Evolutionary conservation across 2,329 filamentous ascomycete genomes (phyloP).

Genomic region (Aureobasidium sp.): DNA sequence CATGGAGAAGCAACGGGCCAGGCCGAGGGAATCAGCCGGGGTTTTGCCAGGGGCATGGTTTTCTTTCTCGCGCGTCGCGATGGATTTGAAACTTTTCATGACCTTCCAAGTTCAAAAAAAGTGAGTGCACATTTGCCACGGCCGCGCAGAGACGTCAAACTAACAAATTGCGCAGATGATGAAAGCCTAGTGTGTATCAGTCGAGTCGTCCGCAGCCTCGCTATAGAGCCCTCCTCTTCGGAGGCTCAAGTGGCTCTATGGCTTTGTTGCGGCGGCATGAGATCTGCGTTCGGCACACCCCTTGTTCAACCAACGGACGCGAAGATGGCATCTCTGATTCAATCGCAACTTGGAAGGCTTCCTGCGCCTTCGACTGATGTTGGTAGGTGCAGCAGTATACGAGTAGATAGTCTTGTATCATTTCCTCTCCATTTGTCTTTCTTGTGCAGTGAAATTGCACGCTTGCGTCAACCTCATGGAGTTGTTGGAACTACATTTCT

Average conservation of each 20-base stretch:
- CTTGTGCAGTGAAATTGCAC: background rate
- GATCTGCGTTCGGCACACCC: conserved; percentile 99
- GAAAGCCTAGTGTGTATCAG: conserved; percentile 96
- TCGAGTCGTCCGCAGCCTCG: conserved; percentile 70
- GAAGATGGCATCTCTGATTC: conserved; percentile 94
- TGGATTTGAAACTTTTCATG: conserved; percentile 54
- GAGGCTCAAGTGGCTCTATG: conserved; percentile 83
- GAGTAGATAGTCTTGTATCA: background rate
- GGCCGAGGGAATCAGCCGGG: background rate
- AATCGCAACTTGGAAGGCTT: conserved; percentile 44
- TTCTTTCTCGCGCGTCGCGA: conserved; percentile 22
- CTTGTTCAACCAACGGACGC: conserved; percentile 98
- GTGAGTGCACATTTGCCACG: conserved; percentile 53
- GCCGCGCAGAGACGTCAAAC: conserved; percentile 22
- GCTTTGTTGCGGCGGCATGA: conserved; percentile 68
- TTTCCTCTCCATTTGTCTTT: background rate
- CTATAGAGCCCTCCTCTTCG: conserved; percentile 75
- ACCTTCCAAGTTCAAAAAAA: conserved; percentile 99
- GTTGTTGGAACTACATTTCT: conserved; percentile 17
- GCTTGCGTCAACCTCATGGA: conserved; percentile 18
- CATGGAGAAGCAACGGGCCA: background rate
- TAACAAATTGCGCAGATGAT: conserved; percentile 65
- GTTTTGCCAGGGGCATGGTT: background rate
- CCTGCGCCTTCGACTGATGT: background rate
- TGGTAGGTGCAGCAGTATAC: background rate